These are phyloP conservation scores for Phytopythium litorale DNA, from an alignment of 352 stramenopile genomes.

Conservation along the genomic window DNA sequence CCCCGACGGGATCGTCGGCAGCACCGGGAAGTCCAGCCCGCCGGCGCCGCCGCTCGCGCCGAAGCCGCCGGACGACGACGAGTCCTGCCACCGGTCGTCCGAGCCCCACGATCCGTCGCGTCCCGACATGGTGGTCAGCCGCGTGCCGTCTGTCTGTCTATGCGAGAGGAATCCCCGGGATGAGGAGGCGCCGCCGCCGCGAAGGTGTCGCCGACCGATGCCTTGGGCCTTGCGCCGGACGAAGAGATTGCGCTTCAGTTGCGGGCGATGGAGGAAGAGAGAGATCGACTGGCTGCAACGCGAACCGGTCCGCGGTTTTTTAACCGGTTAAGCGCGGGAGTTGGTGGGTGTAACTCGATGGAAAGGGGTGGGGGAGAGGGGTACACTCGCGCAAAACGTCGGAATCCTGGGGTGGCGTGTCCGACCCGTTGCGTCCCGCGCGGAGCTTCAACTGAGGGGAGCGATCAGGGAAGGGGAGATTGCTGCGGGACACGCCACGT, in stretches of 20 bases:
- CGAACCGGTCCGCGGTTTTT: background rate
- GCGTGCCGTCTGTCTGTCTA: background rate
- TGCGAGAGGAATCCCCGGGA: no score
- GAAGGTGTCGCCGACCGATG: background rate
- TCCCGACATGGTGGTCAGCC: constrained; percentile 32
- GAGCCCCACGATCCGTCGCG: constrained; percentile 54
- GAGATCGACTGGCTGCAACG: background rate
- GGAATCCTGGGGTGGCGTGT: constrained; percentile 1
- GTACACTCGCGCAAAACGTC: constrained; percentile 1
- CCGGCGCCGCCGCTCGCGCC: constrained; percentile 36
- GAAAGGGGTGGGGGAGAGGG: background rate
- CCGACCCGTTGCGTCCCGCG: background rate
- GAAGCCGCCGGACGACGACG: constrained; percentile 36
- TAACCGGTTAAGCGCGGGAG: background rate
- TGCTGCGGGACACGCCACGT: background rate
- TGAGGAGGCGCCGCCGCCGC: background rate
- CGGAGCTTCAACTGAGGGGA: background rate
- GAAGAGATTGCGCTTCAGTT: constrained; percentile 14
- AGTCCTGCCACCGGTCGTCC: constrained; percentile 75
- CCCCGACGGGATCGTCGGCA: constrained; percentile 70
- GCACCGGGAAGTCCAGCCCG: constrained; percentile 57
- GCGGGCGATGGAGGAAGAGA: background rate
- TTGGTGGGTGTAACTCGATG: constrained; percentile 3
- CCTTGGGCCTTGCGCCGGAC: background rate
- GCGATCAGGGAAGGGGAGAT: background rate